Conservation (phyloP, 2,329 filamentous ascomycete genomes). For the Trichoderma sp. region DNA sequence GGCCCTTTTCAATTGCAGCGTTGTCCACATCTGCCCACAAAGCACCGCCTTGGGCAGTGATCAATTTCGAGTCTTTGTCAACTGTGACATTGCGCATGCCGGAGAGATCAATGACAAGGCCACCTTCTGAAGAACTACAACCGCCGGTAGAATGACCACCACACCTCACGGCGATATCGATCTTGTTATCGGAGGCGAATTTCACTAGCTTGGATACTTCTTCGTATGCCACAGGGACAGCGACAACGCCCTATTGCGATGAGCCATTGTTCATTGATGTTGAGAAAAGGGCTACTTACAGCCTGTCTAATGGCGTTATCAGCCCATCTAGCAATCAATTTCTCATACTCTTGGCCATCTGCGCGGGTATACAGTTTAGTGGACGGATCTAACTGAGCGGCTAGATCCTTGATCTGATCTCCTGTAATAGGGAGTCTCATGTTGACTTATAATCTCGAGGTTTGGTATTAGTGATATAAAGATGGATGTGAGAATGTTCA, state of each 20-base stretch:
- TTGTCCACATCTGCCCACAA: constrained; percentile 54
- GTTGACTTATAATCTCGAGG: not conserved
- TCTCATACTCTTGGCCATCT: constrained; percentile 1
- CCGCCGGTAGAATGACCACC: constrained; percentile 56
- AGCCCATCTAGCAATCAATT: not conserved
- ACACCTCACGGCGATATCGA: constrained; percentile 51
- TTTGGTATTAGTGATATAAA: not conserved
- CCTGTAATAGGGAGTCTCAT: not conserved
- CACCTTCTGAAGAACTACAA: constrained; percentile 46
- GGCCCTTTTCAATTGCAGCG: constrained; percentile 44
- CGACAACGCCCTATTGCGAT: constrained; percentile 36
- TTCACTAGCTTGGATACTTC: constrained; percentile 32
- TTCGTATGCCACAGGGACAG: constrained; percentile 37
- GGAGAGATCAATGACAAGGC: constrained; percentile 53
- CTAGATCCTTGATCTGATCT: constrained; percentile 2
- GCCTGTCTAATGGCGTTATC: constrained; percentile 5
- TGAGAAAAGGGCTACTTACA: not conserved
- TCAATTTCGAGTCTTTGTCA: constrained; percentile 41
- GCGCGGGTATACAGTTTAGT: not conserved
- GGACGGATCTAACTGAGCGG: not conserved
- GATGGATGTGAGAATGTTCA: not conserved
- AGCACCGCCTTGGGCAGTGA: constrained; percentile 49
- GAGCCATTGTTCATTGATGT: not conserved
- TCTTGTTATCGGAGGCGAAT: constrained; percentile 30
- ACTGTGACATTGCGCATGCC: constrained; percentile 49